Percentiles rank a stretch among this genome's conserved stretches.
phyloP scores from a whole-genome alignment of 2,329 filamentous ascomycete genomes.

The Pseudophaeomoniella oleicola region DNA sequence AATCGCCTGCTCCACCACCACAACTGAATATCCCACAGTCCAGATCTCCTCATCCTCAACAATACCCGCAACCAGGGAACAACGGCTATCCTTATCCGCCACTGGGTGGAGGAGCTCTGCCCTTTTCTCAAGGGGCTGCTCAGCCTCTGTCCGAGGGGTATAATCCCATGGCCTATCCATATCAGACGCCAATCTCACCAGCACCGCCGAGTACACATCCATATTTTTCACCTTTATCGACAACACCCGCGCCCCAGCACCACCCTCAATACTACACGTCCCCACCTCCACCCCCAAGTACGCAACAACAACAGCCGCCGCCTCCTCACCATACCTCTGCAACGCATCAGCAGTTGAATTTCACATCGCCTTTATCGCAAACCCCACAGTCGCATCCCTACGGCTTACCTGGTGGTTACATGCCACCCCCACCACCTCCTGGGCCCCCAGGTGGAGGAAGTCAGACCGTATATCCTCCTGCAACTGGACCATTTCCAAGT shows the following conservation, averaged over 20 bases:
- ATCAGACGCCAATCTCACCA: conserved; percentile 25
- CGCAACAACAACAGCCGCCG: conserved; percentile 14
- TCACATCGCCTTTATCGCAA: conserved; percentile 14
- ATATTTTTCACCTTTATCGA: conserved; percentile 20
- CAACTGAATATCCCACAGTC: conserved; percentile 13
- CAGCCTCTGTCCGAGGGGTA: conserved; percentile 28
- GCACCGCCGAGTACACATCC: conserved; percentile 16
- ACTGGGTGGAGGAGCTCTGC: conserved; percentile 3
- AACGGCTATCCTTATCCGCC: conserved; percentile 17
- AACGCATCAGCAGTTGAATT: conserved; percentile 15
- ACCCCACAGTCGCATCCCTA: conserved; percentile 26
- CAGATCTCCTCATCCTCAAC: conserved; percentile 1
- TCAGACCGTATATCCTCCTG: conserved; percentile 35
- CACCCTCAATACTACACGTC: conserved; percentile 6
- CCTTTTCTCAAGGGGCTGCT: conserved; percentile 21
- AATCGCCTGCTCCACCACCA: conserved; percentile 12
- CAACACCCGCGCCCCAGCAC: conserved; percentile 14
- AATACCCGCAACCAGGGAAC: not conserved
- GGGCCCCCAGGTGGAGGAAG: conserved; percentile 40
- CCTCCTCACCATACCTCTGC: conserved; percentile 18
- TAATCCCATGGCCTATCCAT: conserved; percentile 36
- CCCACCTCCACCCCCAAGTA: conserved; percentile 15
- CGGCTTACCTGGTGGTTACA: conserved; percentile 46
- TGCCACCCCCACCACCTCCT: conserved; percentile 53
- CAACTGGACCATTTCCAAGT: conserved; percentile 22